Evolutionary conservation across 164 flowering plant genomes (phyloP), one percentile per base, ranked within the genome.

Genomic region (Nymphaea colorata): DNA sequence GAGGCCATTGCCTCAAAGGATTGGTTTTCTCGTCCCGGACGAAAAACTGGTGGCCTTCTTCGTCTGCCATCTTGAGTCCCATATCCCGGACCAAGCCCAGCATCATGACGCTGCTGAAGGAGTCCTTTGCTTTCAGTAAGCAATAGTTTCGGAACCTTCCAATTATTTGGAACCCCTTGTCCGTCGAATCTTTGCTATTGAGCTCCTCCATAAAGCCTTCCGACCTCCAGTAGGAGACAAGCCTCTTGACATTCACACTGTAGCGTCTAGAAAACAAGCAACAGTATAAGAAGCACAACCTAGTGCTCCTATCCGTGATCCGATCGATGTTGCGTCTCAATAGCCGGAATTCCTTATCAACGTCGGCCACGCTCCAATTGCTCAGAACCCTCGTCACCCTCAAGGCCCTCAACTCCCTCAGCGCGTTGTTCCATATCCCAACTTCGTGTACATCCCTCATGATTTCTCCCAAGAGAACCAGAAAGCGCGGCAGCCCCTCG

Each of bases 341-440:
- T 3, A 47, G 11, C 10, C 6, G 47, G 59, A 67, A 67, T 5
- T 25, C 36, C 36, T 25, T 25, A 25, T 25, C 36, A 25, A 25
- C 36, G 36, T 25, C 36, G 36, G 43, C 69, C 25, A 15, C 12
- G n/a, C 61, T 1, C 42, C 44, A 10, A n/a, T 68, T 55, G 43
- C 71, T 66, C 61, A 12, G 15, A 67, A 65, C 16, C n/a, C 64
- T 70, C 16, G 44, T 42, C 3, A 41, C 11, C 44, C 18, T 64
- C 44, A 41, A 41, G 14, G 12, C 62, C 25, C 12, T 14, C 69
- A 67, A 42, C 7, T 10, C 69, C 44, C 62, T 57, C 47, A 41
- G n/a, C 16, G 69, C 47, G 8, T 57, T 8, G 17, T 14, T 12
- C 69, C 69, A 67, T 11, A 59, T 4, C 47, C 59, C 51, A 25